Conservation (phyloP, 805 yeast species). For the Spathaspora sp. region DNA sequence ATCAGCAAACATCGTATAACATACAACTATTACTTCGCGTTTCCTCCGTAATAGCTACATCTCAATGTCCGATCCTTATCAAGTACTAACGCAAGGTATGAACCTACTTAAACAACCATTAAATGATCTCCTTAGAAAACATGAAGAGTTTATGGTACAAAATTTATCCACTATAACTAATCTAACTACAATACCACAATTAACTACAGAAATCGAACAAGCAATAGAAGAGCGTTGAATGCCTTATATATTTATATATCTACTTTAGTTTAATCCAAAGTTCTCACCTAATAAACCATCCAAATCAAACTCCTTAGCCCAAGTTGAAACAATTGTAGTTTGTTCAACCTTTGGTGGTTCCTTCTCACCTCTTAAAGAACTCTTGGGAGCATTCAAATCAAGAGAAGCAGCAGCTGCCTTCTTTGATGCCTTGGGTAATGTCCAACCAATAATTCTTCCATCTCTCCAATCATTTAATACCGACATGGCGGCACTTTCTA, state of each 20-base stretch:
- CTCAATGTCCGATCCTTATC: conserved; percentile 22
- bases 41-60: too few relatives aligned
- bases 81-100: conserved; percentile 18
- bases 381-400: conserved; percentile 30
- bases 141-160: conserved; percentile 27
- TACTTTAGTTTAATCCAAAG: conserved; percentile 27
- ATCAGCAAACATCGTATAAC: too few relatives aligned
- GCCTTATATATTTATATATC: not conserved
- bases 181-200: conserved; percentile 8
- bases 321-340: conserved; percentile 77
- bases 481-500: conserved; percentile 77
- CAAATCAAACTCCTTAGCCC: conserved; percentile 94
- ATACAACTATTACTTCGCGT: too few relatives aligned
- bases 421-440: conserved; percentile 59
- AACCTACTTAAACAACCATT: conserved; percentile 23
- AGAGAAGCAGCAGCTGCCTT: conserved; percentile 8
- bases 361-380: conserved; percentile 39
- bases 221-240: not conserved
- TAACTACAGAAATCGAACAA: conserved; percentile 1
- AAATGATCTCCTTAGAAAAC: conserved; percentile 19
- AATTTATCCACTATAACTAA: conserved; percentile 23
- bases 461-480: conserved; percentile 96
- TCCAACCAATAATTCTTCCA: conserved; percentile 91
- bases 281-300: conserved; percentile 67
- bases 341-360: conserved; percentile 53